Evolutionary conservation across 192 early-diverging fungal species (phyloP).

Genomic region (Dissophora ornata): DNA sequence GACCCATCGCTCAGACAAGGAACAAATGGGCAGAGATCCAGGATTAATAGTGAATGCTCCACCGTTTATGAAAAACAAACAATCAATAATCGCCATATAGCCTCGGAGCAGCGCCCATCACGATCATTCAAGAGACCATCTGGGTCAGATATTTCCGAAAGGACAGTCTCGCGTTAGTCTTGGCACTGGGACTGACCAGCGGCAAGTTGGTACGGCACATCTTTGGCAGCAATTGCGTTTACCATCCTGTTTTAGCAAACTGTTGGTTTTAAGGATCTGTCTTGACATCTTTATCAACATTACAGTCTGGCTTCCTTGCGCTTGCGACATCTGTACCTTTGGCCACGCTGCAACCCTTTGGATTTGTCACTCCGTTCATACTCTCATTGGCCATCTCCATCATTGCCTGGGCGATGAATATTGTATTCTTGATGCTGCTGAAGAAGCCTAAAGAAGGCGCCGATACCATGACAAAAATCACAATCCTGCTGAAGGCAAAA

Average conservation of each 20-base stretch:
- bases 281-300: too few relatives aligned
- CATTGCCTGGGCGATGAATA: slow-evolving; percentile 74
- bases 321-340: slow-evolving; percentile 73
- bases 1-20: too few relatives aligned
- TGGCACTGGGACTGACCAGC: slow-evolving; percentile 76
- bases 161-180: slow-evolving; percentile 71
- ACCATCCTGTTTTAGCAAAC: too few relatives aligned
- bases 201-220: slow-evolving; percentile 67
- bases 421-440: slow-evolving; percentile 73
- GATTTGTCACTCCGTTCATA: slow-evolving; percentile 59
- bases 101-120: slow-evolving; percentile 78
- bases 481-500: slow-evolving; percentile 40
- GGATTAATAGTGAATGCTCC: too few relatives aligned
- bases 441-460: slow-evolving; percentile 51
- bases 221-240: too few relatives aligned
- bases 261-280: too few relatives aligned
- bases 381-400: slow-evolving; percentile 73
- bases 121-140: slow-evolving; percentile 85
- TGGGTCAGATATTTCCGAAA: slow-evolving; percentile 81
- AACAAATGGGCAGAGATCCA: too few relatives aligned
- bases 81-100: slow-evolving; percentile 32
- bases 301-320: slow-evolving; percentile 73
- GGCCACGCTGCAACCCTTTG: slow-evolving; percentile 60
- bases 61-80: background rate
- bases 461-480: slow-evolving; percentile 46